Evolutionary conservation across 805 yeast species (phyloP), one percentile per base, ranked within the genome.

Genomic region (Nakazawaea ishiwadae): DNA sequence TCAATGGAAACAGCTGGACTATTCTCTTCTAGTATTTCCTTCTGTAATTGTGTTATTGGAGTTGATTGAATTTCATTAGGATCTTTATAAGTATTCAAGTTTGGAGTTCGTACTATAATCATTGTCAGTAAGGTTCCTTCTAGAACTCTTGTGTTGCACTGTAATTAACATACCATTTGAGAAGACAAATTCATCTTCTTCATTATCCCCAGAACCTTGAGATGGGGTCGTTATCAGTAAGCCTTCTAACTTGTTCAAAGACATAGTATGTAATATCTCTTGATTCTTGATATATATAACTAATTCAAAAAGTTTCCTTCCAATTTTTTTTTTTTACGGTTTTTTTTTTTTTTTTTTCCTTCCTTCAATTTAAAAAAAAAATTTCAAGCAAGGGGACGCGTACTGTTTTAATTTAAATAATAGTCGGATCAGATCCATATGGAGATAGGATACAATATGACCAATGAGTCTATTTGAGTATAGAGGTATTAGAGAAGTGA

Each of bases 1-100:
- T 47, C 50, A 5, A 47, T 39, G 9, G 50, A 47, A 3, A 20
- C 24, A 12, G 50, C 50, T 4, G 50, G 50, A 31, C 48, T 45
- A 11, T 26, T 18, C 21, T 46, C 37, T 14, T 35, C 39, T 2
- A 40, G 21, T 12, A 40, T 35, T 17, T 40, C 39, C 18, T 40
- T 19, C n/a, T 30, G 39, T 18, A 40, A 26, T 24, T 40, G 35
- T 2, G 44, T 35, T 23, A 40, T 40, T 4, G 44, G 44, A 8
- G 44, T 40, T 14, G 26, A 7, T 10, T 23, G 26, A 8, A 15
- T 21, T 8, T 29, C n/a, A n/a, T n/a, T 17, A 10, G 39, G 44
- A 12, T 23, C n/a, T 11, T 4, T 11, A 11, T 31, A 15, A 16
- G 31, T 40, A 26, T 24, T 33, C 33, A 39, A 17, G 7, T 39